A percentile compares a stretch with the other conserved stretches of the same genome.
Evolutionary conservation across 2,329 filamentous ascomycete species (phyloP).

Genomic region (Trichophyton simii): DNA sequence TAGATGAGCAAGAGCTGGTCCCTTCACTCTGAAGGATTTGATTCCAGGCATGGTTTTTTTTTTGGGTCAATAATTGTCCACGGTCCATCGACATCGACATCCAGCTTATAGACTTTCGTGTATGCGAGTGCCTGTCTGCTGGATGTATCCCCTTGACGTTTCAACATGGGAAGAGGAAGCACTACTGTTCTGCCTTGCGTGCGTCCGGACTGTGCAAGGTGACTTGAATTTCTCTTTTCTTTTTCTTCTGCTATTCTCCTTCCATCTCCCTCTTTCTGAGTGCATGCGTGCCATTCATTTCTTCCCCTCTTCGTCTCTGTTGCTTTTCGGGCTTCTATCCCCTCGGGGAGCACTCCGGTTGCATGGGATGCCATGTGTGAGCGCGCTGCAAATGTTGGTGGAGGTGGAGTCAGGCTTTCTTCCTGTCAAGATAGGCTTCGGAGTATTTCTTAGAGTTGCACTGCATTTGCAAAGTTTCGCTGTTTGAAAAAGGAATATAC

Average conservation of each 20-base stretch:
- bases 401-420: not conserved
- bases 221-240: conserved; percentile 1
- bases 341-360: conserved; percentile 1
- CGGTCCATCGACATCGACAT: not conserved
- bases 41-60: not conserved
- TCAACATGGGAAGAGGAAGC: not conserved
- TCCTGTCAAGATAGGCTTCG: conserved; percentile 2
- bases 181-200: not conserved
- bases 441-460: conserved; percentile 3
- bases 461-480: conserved; percentile 2
- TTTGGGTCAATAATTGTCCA: not conserved
- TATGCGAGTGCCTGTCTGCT: not conserved
- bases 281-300: not conserved
- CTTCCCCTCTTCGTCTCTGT: not conserved
- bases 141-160: not conserved
- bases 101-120: not conserved
- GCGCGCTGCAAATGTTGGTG: not conserved
- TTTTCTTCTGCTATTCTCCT: not conserved
- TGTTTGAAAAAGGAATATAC: not conserved
- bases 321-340: not conserved
- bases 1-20: not conserved
- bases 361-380: conserved; percentile 3
- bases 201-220: not conserved
- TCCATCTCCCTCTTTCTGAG: no score
- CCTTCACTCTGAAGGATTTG: not conserved